Base-by-base conservation (phyloP, 306 rosid genomes). In the Cucumis cinereus region DNA sequence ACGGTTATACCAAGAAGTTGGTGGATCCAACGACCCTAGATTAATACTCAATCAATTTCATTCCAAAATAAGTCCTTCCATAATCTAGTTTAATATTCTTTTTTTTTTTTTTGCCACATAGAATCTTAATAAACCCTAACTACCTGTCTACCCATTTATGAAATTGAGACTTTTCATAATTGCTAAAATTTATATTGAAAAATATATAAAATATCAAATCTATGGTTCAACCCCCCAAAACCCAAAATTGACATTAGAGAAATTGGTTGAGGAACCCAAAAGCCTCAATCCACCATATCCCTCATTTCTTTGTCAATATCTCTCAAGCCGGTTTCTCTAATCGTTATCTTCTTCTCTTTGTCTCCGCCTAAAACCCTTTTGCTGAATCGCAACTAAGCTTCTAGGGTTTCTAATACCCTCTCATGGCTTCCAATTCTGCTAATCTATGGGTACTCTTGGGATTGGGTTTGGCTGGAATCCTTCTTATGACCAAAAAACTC, bases 361-460 rank as follows among this genome's bases (percentile, higher is more conserved):
- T 30, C 38, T 36, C 78, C 71, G 24, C 28, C 86, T 54, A 28
- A 4, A 22, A 5, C 79, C 77, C 58, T 28, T 9, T 22, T n/a
- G 54, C 49, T 53, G 52, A 59, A 49, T 36, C 61, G 36, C 24
- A 24, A 50, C 23, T 16, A 60, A 20, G 15, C 49, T 35, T 38
- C 22, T 73, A 52, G 78, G 78, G 74, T 70, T 80, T 28, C 14
- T 0, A 30, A 30, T 3, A 30, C 35, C 35, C 35, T 30, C 35
- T 30, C 10, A 90, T 92, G 97, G 89, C 85, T 54, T 85, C 93
- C 79, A 96, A 89, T 57, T 84, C 98, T 47, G 84, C 93, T 6
- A 90, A 92, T 79, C 81, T 95, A 15, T 92, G 96, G 96, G 99
- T 95, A 2, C 59, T 92, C 13, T 73, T 95, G 78, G 97, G 98